phyloP scores from a whole-genome alignment of 1,284 basidiomycete species.

The Microbotryum violaceum region DNA sequence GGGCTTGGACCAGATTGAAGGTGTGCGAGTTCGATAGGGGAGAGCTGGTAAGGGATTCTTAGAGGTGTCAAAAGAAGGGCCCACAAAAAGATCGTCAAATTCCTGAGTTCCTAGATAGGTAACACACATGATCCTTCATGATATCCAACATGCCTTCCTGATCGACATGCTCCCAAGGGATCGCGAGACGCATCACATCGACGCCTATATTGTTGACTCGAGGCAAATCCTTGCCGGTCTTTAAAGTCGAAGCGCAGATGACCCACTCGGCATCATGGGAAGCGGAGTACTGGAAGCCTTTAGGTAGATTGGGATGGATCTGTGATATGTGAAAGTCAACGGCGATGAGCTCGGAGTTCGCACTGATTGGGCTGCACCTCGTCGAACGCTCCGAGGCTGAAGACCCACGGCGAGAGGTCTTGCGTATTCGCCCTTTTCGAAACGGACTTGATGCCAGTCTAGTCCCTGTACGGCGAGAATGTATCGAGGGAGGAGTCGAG shows the following conservation, averaged over 20 bases:
- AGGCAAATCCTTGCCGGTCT: constrained; percentile 40
- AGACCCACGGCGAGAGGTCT: neutral
- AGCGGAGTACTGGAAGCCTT: neutral
- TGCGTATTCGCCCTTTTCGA: neutral
- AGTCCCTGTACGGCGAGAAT: constrained; percentile 44
- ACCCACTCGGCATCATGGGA: constrained; percentile 52
- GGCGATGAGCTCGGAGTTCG: no score
- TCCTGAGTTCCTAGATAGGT: neutral
- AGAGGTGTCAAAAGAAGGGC: no score
- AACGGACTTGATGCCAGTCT: neutral
- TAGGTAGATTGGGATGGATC: no score
- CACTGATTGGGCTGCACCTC: no score
- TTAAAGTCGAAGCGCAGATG: constrained; percentile 54
- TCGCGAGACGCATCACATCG: constrained; percentile 60
- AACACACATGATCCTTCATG: constrained; percentile 57
- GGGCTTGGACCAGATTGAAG: constrained; percentile 33
- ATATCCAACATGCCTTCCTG: constrained; percentile 55
- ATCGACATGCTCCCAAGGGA: constrained; percentile 52
- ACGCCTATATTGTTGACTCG: constrained; percentile 50
- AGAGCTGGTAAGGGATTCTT: neutral
- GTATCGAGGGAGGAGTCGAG: constrained; percentile 57
- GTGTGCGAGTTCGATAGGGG: neutral
- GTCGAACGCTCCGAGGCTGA: no score
- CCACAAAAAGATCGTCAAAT: no score
- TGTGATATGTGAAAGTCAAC: no score